Evolutionary conservation across 2,329 filamentous ascomycete genomes (phyloP).

Genomic region (Aspergillus chevalieri): DNA sequence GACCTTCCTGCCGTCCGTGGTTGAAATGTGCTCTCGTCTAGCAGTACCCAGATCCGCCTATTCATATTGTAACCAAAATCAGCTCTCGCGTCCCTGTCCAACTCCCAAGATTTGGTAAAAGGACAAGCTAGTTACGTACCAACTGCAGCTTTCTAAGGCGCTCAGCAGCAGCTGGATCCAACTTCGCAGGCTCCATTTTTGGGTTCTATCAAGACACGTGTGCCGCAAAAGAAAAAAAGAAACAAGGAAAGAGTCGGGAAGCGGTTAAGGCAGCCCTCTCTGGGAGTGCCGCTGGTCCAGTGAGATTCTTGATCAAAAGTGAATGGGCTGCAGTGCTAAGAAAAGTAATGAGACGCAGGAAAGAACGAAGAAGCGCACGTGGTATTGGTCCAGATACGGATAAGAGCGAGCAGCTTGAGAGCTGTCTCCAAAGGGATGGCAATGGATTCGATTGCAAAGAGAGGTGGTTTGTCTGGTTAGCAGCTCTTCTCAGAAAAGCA

Average conservation of each 20-base stretch:
- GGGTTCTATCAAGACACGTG: not conserved
- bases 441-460: no score
- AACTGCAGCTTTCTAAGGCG: slow-evolving; percentile 25
- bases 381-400: no score
- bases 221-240: not conserved
- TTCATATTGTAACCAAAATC: not conserved
- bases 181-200: slow-evolving; percentile 3
- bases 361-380: no score
- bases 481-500: no score
- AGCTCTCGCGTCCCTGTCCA: not conserved
- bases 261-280: not conserved
- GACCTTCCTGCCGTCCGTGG: slow-evolving; percentile 17
- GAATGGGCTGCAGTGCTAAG: no score
- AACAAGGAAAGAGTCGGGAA: not conserved
- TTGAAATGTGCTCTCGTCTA: slow-evolving; percentile 32
- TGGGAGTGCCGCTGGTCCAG: not conserved
- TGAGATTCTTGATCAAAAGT: no score
- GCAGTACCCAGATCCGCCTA: slow-evolving; percentile 35
- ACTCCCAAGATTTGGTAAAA: not conserved
- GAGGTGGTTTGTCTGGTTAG: no score
- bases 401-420: no score
- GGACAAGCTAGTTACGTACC: slow-evolving; percentile 11
- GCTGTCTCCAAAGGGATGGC: no score
- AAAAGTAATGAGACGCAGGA: no score
- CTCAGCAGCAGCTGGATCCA: slow-evolving; percentile 8